Evolutionary conservation across 345 rosid genomes (phyloP), one percentile per base, ranked within the genome.

Genomic region (Pugionium dolabratum): DNA sequence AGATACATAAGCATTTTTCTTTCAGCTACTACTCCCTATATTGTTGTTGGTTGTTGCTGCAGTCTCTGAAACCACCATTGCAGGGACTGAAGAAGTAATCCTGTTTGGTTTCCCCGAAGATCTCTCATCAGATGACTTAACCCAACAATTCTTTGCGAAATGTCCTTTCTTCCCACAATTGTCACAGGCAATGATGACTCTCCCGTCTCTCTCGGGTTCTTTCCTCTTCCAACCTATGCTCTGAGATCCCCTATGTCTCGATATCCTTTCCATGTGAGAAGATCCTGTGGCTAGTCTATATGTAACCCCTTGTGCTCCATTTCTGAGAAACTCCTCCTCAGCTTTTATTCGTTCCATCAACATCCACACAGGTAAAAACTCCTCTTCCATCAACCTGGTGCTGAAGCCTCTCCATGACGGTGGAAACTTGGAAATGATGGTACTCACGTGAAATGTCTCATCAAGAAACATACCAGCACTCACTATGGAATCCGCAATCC

Each of bases 321-420:
- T 50, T 31, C 57, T 72, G 36, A 77, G 80, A 37, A 64, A 44
- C 54, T 79, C 81, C 66, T 88, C 96, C 82, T 87, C 94, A 18
- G 61, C 50, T 73, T 67, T 79, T 36, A 89, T 31, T 31, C 44
- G 75, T 56, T 86, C 78, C 95, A 87, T 84, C 77, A 89, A 68
- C 76, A 70, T 56, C 79, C 68, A 52, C 18, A 84, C 82, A 3
- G 90, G 79, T 42, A 89, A 72, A 71, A 76, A 53, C 72, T 87
- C 89, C 63, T 59, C 74, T 3, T 58, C 81, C 86, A 82, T 79
- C 73, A 81, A 66, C 80, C 77, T 83, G 40, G 71, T 43, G 78
- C 85, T 66, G 58, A 89, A 83, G 54, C 81, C 83, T 77, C 84
- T 83, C 98, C 98, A 90, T 45, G 97, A 87, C 10, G 76, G 78